Conservation (phyloP, 1,284 basidiomycete species). For the Fistulinella cinereoalba region DNA sequence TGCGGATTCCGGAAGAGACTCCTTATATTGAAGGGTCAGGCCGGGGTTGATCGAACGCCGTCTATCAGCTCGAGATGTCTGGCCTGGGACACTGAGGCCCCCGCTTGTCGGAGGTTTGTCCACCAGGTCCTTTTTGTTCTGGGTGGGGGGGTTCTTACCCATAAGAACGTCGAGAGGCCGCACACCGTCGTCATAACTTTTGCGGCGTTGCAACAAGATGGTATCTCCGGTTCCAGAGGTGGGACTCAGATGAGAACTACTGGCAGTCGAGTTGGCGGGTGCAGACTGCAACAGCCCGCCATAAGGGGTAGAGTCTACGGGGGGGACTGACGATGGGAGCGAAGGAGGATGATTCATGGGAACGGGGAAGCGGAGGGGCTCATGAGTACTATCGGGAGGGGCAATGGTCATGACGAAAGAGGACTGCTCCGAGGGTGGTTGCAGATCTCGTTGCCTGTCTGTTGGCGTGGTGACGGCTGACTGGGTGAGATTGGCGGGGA, state of each 20-base stretch:
- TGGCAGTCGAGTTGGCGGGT: slow-evolving; percentile 8
- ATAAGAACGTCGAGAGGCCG: slow-evolving; percentile 50
- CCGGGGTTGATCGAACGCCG: slow-evolving; percentile 45
- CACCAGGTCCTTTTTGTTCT: slow-evolving; percentile 4
- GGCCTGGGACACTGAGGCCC: slow-evolving; percentile 26
- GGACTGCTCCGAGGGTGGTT: slow-evolving; percentile 10
- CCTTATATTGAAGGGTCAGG: slow-evolving; percentile 34
- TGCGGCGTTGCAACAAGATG: slow-evolving; percentile 40
- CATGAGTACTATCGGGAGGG: slow-evolving; percentile 28
- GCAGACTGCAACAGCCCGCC: slow-evolving; percentile 17
- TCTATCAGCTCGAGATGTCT: slow-evolving; percentile 35
- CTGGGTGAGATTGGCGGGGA: neutral
- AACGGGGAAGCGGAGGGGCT: neutral
- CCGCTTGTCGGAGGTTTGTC: slow-evolving; percentile 5
- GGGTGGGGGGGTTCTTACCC: slow-evolving; percentile 22
- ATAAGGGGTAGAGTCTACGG: neutral
- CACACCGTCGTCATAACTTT: slow-evolving; percentile 59
- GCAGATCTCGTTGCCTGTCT: slow-evolving; percentile 2
- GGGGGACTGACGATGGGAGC: slow-evolving; percentile 11
- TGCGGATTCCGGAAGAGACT: slow-evolving; percentile 30
- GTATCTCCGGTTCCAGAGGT: slow-evolving; percentile 3
- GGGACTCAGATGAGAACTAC: slow-evolving; percentile 22
- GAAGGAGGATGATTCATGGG: slow-evolving; percentile 4
- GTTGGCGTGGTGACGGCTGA: slow-evolving; percentile 14
- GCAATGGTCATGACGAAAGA: slow-evolving; percentile 43